These are phyloP conservation scores for Trichoderma asperelloides DNA, from an alignment of 495 filamentous ascomycete genomes.

Conservation along the genomic window DNA sequence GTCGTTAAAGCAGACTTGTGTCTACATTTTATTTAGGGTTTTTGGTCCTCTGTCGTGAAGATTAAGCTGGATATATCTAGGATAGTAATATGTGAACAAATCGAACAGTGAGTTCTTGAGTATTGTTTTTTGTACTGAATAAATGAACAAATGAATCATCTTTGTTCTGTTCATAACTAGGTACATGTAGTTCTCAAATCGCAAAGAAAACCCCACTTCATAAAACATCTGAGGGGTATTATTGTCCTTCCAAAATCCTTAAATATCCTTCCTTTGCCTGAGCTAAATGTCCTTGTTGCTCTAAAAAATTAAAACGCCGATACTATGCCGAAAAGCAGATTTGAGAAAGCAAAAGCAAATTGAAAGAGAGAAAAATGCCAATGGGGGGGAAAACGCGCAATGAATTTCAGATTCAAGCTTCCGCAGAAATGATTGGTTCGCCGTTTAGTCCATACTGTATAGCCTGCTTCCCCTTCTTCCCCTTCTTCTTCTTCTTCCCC, in stretches of 20 bases:
- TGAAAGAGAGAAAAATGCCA: background rate
- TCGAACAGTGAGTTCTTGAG: too few species aligned
- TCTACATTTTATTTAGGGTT: background rate
- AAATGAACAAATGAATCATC: background rate
- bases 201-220: background rate
- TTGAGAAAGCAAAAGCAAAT: background rate
- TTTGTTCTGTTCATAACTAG: background rate
- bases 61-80: background rate
- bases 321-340: background rate
- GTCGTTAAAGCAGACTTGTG: background rate
- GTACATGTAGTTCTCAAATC: background rate
- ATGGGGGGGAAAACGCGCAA: background rate
- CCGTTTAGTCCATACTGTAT: conserved; percentile 11
- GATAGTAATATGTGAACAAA: background rate
- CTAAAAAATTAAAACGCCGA: background rate
- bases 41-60: background rate
- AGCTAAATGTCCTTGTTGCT: background rate
- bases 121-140: too few species aligned
- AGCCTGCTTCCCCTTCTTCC: conserved; percentile 19
- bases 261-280: background rate
- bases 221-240: background rate
- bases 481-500: conserved; percentile 26
- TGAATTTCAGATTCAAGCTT: background rate
- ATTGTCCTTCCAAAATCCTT: background rate
- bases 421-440: background rate